phyloP scores from a whole-genome alignment of 495 filamentous ascomycete genomes.

The Aspergillus asperescens region DNA sequence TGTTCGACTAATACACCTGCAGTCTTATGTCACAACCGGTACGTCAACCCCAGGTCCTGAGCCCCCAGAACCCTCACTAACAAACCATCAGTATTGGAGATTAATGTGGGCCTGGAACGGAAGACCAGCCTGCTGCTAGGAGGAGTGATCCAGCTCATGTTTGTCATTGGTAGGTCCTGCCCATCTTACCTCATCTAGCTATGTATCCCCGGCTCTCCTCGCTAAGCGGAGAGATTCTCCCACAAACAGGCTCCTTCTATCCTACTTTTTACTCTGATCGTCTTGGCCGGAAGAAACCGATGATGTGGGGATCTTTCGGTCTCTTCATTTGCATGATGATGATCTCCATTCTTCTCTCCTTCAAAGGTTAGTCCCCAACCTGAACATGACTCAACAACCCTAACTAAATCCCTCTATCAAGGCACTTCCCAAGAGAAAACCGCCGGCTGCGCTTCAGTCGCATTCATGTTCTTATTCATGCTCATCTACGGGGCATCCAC shows the following conservation, averaged over 20 bases:
- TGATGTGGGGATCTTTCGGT: conserved; percentile 53
- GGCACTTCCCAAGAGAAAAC: conserved; percentile 27
- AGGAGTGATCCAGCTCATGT: conserved; percentile 42
- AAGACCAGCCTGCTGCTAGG: conserved; percentile 44
- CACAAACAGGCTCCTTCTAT: conserved; percentile 26
- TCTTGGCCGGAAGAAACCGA: conserved; percentile 54
- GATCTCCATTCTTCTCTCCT: conserved; percentile 47
- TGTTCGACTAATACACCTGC: not conserved
- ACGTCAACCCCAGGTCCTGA: not conserved
- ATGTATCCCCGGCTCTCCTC: not conserved
- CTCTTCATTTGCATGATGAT: conserved; percentile 50
- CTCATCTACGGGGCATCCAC: conserved; percentile 45
- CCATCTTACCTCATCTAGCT: not conserved
- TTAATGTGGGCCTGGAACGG: conserved; percentile 44
- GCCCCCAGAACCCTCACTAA: conserved; percentile 2
- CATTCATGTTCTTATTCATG: conserved; percentile 51
- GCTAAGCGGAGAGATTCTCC: not conserved
- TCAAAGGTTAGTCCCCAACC: conserved; percentile 20
- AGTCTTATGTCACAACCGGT: conserved; percentile 46
- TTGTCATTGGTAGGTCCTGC: conserved; percentile 25
- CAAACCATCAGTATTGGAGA: conserved; percentile 34
- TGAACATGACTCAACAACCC: not conserved
- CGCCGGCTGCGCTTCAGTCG: conserved; percentile 33
- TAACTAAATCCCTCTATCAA: not conserved
- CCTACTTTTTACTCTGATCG: conserved; percentile 38